Evolutionary conservation across 805 yeast species (phyloP).

Genomic region (Ogataea glucozyma): DNA sequence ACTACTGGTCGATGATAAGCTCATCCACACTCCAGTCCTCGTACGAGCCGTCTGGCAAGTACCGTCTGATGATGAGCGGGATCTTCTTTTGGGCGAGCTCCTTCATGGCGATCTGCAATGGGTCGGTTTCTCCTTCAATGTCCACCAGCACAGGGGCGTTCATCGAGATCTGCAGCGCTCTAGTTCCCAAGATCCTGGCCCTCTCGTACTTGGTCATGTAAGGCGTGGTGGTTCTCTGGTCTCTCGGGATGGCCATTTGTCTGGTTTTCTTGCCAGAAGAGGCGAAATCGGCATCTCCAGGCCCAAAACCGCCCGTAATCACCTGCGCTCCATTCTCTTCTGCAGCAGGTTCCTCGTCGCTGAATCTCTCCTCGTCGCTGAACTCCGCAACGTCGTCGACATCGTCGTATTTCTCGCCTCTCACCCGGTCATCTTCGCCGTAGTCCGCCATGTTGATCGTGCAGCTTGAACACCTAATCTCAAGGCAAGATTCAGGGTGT

Average conservation of each 20-base stretch:
- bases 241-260: constrained; percentile 79
- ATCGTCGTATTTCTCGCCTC: constrained; percentile 66
- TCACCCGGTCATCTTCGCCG: constrained; percentile 60
- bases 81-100: constrained; percentile 93
- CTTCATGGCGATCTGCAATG: constrained; percentile 95
- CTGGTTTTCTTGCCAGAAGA: constrained; percentile 40
- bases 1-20: constrained; percentile 78
- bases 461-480: too few species aligned
- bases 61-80: constrained; percentile 93
- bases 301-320: constrained; percentile 68
- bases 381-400: constrained; percentile 56
- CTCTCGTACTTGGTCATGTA: constrained; percentile 99
- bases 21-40: constrained; percentile 99
- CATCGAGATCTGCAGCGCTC: constrained; percentile 96
- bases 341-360: constrained; percentile 47
- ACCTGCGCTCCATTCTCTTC: constrained; percentile 74
- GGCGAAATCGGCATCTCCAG: constrained; percentile 46
- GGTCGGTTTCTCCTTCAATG: constrained; percentile 98
- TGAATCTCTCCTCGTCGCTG: constrained; percentile 45
- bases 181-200: constrained; percentile 95
- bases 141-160: constrained; percentile 98
- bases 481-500: too few species aligned
- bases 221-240: constrained; percentile 91
- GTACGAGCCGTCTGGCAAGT: constrained; percentile 92
- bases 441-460: constrained; percentile 50